Base-by-base conservation (phyloP, 2,329 filamentous ascomycete genomes). In the Cercospora sp. region DNA sequence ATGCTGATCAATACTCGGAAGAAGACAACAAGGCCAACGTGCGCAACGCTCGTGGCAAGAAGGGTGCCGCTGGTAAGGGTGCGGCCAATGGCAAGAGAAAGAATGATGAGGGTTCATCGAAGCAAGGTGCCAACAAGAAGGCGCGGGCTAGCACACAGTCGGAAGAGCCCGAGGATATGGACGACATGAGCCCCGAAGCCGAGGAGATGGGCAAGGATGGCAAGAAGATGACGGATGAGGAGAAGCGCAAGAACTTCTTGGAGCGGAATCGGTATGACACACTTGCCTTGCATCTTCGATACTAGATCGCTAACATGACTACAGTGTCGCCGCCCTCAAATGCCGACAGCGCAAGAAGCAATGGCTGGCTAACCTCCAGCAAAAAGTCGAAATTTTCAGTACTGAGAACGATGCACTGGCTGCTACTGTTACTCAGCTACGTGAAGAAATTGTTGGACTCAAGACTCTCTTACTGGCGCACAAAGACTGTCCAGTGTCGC, bases 311-410 rank as follows among this genome's bases (percentile, higher is more conserved):
- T 82, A 71, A 81, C 67, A 28, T 48, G 31, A 6, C 31, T 26
- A 23, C 72, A 97, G 95, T 78, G 93, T 99, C 72, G 95, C 95
- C 70, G 95, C 95, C 3, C 85, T 99, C 68, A 99, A 99, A 78
- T 99, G 95, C 80, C 91, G 95, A 69, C 95, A 99, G 80, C 89
- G 95, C 20, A 99, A 99, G 86, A 99, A 99, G 86, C 95, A 98
- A 79, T 99, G 95, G 95, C 87, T 98, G 67, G 91, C 92, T 33
- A 98, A 97, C 74, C 86, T 99, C 1, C 95, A 99, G 79, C 88
- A 88, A 65, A 98, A 98, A 80, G 94, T 98, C 16, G 95, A 99
- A 79, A 86, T 97, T 73, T 98, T 93, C 77, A 94, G 91, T 71
- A 90, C 86, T 0, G 95, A 99, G 80, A 98, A 98, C 71, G 95